phyloP scores from a whole-genome alignment of 164 flowering plant genomes.

The Tetracentron sinense region DNA sequence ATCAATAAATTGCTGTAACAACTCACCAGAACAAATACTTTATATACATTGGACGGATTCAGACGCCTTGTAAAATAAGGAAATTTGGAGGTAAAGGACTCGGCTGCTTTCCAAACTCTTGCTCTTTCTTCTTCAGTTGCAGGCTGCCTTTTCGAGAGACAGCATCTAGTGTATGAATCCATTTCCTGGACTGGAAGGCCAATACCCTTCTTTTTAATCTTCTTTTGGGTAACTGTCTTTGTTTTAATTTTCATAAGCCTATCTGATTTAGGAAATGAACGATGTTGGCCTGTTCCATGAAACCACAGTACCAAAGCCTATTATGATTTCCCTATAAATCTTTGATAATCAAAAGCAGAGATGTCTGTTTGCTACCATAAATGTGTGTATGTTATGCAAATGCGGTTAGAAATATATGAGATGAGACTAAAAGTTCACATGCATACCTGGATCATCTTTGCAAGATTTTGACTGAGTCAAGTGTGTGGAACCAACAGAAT shows the following conservation, averaged over 20 bases:
- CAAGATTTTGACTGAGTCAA: neutral
- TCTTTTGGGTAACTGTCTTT: neutral
- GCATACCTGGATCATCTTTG: neutral
- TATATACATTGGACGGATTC: neutral
- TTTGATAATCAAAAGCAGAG: neutral
- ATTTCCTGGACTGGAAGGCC: neutral
- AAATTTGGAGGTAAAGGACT: slow-evolving; percentile 13
- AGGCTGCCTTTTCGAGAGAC: neutral
- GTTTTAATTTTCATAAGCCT: neutral
- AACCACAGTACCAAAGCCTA: neutral
- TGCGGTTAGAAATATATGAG: neutral
- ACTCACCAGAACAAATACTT: neutral
- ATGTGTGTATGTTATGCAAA: too few relatives aligned
- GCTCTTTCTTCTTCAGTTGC: neutral
- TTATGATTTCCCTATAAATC: neutral
- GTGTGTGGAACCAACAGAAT: neutral
- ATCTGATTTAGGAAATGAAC: neutral
- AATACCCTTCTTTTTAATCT: slow-evolving; percentile 7
- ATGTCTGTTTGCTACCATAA: too few relatives aligned
- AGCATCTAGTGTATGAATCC: neutral
- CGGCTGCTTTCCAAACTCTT: slow-evolving; percentile 1
- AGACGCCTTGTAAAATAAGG: slow-evolving; percentile 8
- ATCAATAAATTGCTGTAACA: neutral
- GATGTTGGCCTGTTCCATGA: neutral
- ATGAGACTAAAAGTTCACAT: neutral